Percentiles rank a stretch among this genome's conserved stretches.
phyloP scores from a whole-genome alignment of 768 basidiomycete species.

The Boletales sp. region DNA sequence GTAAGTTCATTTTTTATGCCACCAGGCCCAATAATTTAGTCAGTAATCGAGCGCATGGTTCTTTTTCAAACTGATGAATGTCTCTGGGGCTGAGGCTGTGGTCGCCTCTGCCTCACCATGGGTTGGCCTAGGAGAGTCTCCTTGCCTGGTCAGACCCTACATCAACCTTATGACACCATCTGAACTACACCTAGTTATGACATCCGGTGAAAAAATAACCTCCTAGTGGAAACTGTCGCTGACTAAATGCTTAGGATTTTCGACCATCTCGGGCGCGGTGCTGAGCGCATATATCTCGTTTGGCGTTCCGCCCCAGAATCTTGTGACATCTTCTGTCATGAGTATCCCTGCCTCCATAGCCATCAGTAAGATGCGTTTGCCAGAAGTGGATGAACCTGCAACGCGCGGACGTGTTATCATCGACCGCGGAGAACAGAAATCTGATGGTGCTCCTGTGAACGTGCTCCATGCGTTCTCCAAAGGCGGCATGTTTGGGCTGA shows the following conservation, averaged over 20 bases:
- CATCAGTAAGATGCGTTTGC: constrained; percentile 83
- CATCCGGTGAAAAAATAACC: constrained; percentile 52
- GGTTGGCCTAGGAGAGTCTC: constrained; percentile 88
- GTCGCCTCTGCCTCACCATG: constrained; percentile 93
- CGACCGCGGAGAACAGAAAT: constrained; percentile 65
- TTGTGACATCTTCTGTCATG: constrained; percentile 90
- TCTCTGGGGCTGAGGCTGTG: constrained; percentile 93
- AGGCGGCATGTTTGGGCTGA: constrained; percentile 80
- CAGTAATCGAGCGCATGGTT: constrained; percentile 66
- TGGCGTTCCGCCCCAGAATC: constrained; percentile 75
- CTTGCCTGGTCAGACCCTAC: constrained; percentile 81
- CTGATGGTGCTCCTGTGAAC: constrained; percentile 61
- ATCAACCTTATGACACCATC: constrained; percentile 82
- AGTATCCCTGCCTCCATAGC: constrained; percentile 93
- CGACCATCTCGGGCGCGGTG: constrained; percentile 90
- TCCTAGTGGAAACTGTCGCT: neutral
- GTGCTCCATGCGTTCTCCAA: constrained; percentile 85
- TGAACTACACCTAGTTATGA: constrained; percentile 86
- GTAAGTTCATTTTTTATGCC: constrained; percentile 36
- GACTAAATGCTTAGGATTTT: constrained; percentile 50
- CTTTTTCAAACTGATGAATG: constrained; percentile 87
- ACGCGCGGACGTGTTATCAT: constrained; percentile 79
- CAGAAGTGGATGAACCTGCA: constrained; percentile 81
- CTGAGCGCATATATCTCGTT: constrained; percentile 77
- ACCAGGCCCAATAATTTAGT: neutral